Evolutionary conservation across 495 filamentous ascomycete genomes (phyloP).

Genomic region (Parmelia sp.): DNA sequence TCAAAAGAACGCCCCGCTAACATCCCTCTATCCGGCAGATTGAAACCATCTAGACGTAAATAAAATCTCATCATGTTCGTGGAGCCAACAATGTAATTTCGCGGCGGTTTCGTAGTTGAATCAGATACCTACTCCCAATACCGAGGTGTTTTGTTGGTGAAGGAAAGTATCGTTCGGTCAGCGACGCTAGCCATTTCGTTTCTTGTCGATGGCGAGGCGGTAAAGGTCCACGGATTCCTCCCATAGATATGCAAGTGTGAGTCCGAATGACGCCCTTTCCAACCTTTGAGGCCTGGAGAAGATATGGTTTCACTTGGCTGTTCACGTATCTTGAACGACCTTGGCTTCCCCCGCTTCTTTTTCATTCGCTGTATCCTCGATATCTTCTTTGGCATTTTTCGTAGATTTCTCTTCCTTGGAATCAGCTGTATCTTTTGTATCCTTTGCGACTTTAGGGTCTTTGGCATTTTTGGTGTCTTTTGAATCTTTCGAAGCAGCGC

Average conservation of each 20-base stretch:
- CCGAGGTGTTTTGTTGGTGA: neutral
- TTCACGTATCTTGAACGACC: constrained; percentile 2
- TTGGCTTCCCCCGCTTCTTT: neutral
- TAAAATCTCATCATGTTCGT: constrained; percentile 1
- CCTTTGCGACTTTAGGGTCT: constrained; percentile 5
- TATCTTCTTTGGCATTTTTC: neutral
- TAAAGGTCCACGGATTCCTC: neutral
- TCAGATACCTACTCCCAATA: neutral
- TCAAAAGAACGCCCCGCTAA: neutral
- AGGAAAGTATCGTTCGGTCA: neutral
- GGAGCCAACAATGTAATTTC: neutral
- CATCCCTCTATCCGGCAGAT: neutral
- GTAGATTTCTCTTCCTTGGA: constrained; percentile 1
- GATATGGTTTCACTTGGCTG: neutral
- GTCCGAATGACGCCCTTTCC: neutral
- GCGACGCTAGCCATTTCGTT: neutral
- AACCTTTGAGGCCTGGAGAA: neutral
- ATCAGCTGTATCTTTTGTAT: constrained; percentile 10
- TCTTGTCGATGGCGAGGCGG: neutral
- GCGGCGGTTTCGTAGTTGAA: neutral
- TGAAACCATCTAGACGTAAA: neutral
- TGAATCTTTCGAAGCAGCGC: constrained; percentile 5
- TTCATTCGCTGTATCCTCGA: neutral
- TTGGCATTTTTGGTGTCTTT: constrained; percentile 13
- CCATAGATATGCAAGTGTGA: neutral